Base-by-base conservation (phyloP, 2,329 filamentous ascomycete species). In the Sporothrix pallida region DNA sequence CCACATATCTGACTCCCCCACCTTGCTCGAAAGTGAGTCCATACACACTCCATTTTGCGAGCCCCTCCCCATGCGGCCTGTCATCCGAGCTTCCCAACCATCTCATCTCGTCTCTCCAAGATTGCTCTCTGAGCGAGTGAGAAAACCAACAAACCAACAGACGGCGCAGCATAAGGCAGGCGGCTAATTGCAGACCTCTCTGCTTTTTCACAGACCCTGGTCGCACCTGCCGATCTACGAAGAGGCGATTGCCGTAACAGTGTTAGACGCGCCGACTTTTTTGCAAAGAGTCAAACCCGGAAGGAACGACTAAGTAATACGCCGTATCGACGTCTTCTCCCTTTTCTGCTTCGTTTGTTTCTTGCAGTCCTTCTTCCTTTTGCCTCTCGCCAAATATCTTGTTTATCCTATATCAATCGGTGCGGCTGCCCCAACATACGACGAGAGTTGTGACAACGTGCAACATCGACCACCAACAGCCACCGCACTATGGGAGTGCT, bases 191-290 rank as follows among this genome's bases (percentile, higher is more conserved):
- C 50, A 70, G 6, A 17, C n/a, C n/a, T 68, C 23, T 50, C 31
- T 23, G 4, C 44, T 26, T 23, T 20, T 13, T 44, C 67, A 17
- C 26, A 37, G 62, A 8, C 62, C 42, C 62, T 65, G 42, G 62
- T 48, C 62, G 62, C 62, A 65, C 62, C 42, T 69, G 65, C 65
- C 46, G 65, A 69, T 69, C 65, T 8, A 65, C 42, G 31, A 65
- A 65, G n/a, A 26, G 12, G 62, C 42, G 62, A 65, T 42, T 65
- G 42, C 62, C 42, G 62, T 65, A 20, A 48, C 42, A 48, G 62
- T 23, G 20, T 48, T 46, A 26, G 60, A 65, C 37, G 62, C 42
- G 62, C n/a, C 10, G 37, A 44, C 60, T 37, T 58, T 1, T 1
- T 23, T 37, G 31, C 31, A 37, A 37, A 37, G 31, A 37, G 31